Evolutionary conservation across 2,329 filamentous ascomycete species (phyloP), one percentile per base, ranked within the genome.

Genomic region (Coniochaeta pulveracea): DNA sequence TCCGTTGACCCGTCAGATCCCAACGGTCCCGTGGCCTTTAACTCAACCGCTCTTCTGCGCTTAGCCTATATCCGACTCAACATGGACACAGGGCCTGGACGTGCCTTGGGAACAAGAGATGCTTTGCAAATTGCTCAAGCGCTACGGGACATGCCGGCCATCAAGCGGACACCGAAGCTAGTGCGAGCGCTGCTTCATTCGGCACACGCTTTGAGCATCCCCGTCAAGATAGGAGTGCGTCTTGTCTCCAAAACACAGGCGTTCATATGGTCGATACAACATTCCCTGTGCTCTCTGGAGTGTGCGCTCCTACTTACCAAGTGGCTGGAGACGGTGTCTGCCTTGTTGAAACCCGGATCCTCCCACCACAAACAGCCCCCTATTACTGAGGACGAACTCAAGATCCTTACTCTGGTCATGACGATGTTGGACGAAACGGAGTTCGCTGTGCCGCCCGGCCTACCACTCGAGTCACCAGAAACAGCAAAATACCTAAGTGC

Each of bases 211-310:
- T 53, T 72, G 7, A 69, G 66, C 8, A 66, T 72, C 17, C 66
- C 64, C 0, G 63, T 71, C 3, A 56, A 65, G 25, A 54, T 71
- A 7, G 68, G 68, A 2, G 61, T 71, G 32, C 58, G 64, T 32
- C 67, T 67, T 33, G 66, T 71, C 23, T 64, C 66, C 3, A 56
- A 57, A 28, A 68, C 61, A 2, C 65, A 69, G 43, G 67, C 64
- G 2, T 63, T 68, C 35, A 64, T 68, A 43, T 72, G 67, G 68
- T 65, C 61, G 23, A 64, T 71, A 18, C 64, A 70, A 41, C 67
- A 72, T 41, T 65, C 64, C 1, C 50, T 72, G 5, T 69, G 64
- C 47, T 67, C 61, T 37, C 47, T 71, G 11, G 66, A 70, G 41
- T 71, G 66, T 35, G 66, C 67, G 1, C 43, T 66, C 2, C 39